Percentiles rank a stretch among this genome's conserved stretches.
These are phyloP conservation scores for Nicotiana attenuata DNA, from an alignment of 257 asterid species.

Conservation along the genomic window DNA sequence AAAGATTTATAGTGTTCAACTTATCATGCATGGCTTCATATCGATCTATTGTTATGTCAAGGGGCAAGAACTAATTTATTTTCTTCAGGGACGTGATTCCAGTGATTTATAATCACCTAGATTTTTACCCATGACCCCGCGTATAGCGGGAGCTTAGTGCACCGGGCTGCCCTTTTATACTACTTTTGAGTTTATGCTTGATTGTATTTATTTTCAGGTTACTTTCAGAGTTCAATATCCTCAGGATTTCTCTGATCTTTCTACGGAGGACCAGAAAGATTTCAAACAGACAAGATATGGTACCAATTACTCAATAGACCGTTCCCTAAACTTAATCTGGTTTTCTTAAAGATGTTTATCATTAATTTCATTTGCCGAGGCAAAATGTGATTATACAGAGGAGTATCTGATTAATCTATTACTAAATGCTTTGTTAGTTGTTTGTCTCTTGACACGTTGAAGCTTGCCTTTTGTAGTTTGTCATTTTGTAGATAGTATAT, in stretches of 20 bases:
- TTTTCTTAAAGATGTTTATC: not conserved
- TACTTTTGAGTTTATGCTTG: not conserved
- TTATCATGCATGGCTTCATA: not conserved
- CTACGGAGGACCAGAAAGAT: constrained; percentile 93
- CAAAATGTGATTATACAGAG: too few species aligned
- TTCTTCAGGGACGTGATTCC: not conserved
- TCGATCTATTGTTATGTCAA: not conserved
- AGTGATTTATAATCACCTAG: not conserved
- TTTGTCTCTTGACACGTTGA: too few species aligned
- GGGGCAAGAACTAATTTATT: not conserved
- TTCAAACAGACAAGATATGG: constrained; percentile 97
- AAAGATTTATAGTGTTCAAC: not conserved
- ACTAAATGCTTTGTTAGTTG: too few species aligned
- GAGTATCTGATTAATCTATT: too few species aligned
- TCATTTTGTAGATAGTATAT: too few species aligned
- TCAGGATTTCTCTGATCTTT: constrained; percentile 73
- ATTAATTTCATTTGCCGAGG: too few species aligned
- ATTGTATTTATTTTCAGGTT: constrained; percentile 43
- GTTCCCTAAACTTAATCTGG: not conserved
- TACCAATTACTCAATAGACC: constrained; percentile 21
- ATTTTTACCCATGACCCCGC: not conserved
- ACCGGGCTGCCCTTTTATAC: not conserved
- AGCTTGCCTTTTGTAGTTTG: too few species aligned
- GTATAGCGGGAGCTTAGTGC: too few species aligned
- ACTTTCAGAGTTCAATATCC: constrained; percentile 84